phyloP scores from a whole-genome alignment of 176 grass and related monocot genomes.

The Dendrocalamus sinicus region DNA sequence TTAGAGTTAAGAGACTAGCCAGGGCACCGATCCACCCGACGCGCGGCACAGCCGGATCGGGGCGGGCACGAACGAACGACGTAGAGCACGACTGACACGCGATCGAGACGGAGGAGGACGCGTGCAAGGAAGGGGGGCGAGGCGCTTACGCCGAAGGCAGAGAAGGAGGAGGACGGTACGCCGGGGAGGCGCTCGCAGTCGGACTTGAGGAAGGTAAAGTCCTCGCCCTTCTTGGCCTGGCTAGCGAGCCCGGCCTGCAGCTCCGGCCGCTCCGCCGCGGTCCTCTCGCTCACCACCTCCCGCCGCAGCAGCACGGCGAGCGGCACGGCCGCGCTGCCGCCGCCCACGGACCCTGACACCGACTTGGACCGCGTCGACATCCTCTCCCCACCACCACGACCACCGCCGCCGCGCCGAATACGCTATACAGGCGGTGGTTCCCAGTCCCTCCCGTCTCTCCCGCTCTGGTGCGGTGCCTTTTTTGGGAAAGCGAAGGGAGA shows the following conservation, averaged over 20 bases:
- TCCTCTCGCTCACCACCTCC: constrained; percentile 54
- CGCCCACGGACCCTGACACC: constrained; percentile 31
- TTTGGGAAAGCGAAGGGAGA: not conserved
- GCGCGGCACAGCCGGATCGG: constrained; percentile 16
- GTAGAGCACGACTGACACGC: not conserved
- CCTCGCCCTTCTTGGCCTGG: constrained; percentile 96
- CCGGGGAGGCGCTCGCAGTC: constrained; percentile 70
- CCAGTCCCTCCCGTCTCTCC: constrained; percentile 6
- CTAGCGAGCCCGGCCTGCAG: constrained; percentile 49
- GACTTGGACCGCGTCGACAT: constrained; percentile 56
- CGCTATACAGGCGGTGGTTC: constrained; percentile 28
- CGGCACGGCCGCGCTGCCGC: constrained; percentile 43
- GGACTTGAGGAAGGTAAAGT: constrained; percentile 79
- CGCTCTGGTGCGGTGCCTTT: constrained; percentile 37
- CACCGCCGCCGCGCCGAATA: constrained; percentile 16
- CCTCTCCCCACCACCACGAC: not conserved
- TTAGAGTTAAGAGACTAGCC: not conserved
- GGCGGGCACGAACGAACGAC: not conserved
- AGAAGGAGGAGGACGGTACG: constrained; percentile 61
- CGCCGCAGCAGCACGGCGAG: constrained; percentile 63
- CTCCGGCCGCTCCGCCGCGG: constrained; percentile 46
- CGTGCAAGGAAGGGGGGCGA: not conserved
- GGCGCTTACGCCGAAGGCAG: constrained; percentile 63
- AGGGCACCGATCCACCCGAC: constrained; percentile 22
- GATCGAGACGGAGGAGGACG: not conserved